A percentile compares a stretch with the other conserved stretches of the same genome.
Evolutionary conservation across 805 yeast genomes (phyloP).

Genomic region (Phaffomyces antillensis): DNA sequence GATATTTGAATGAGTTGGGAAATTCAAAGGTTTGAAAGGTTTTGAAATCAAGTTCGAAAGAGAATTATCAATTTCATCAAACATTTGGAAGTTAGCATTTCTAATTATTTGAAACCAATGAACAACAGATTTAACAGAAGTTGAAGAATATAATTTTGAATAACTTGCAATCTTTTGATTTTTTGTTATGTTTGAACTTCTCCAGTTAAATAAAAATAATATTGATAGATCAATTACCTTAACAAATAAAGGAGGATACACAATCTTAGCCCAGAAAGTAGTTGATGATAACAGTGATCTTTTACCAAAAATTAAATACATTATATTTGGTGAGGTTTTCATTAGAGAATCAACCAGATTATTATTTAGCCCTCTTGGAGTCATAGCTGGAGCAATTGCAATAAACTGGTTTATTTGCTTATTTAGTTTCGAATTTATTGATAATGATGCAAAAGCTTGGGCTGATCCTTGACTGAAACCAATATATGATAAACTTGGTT

Average conservation of each 20-base stretch:
- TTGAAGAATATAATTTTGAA: constrained; percentile 72
- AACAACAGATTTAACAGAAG: constrained; percentile 74
- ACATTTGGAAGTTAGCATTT: constrained; percentile 40
- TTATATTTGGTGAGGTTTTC: constrained; percentile 57
- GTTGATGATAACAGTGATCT: constrained; percentile 66
- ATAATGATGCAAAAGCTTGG: constrained; percentile 79
- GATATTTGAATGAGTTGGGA: constrained; percentile 60
- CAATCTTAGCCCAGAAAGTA: constrained; percentile 66
- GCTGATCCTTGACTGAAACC: constrained; percentile 96
- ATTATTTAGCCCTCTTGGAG: constrained; percentile 80
- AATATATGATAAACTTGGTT: constrained; percentile 49
- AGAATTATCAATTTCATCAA: constrained; percentile 20
- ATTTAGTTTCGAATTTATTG: constrained; percentile 59
- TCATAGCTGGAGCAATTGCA: constrained; percentile 91
- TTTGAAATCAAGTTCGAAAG: constrained; percentile 29
- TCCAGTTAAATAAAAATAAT: constrained; percentile 62
- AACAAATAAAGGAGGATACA: constrained; percentile 67
- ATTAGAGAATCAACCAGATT: constrained; percentile 68
- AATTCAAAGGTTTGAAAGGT: constrained; percentile 28
- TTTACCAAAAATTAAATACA: constrained; percentile 67
- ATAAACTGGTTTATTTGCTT: constrained; percentile 48
- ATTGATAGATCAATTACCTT: constrained; percentile 59
- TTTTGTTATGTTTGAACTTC: constrained; percentile 52
- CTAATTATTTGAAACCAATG: constrained; percentile 83
- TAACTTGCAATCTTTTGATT: constrained; percentile 68